A percentile compares a stretch with the other conserved stretches of the same genome.
These are phyloP conservation scores for Ceratobasidium sp. DNA, from an alignment of 1,284 basidiomycete genomes.

Conservation along the genomic window DNA sequence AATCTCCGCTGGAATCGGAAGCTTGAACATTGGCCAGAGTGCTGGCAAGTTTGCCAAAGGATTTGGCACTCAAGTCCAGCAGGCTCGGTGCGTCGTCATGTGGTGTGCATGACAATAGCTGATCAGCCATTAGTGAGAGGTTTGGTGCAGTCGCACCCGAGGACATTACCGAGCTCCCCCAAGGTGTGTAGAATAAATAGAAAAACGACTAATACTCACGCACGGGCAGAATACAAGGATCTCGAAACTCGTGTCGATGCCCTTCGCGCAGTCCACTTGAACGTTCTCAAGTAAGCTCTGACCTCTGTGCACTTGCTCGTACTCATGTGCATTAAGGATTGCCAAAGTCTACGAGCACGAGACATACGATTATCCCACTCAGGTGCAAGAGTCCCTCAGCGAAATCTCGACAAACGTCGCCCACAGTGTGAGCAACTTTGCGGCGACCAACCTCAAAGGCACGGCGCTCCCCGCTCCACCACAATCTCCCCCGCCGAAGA, in stretches of 20 bases:
- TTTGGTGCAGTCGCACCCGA: constrained; percentile 88
- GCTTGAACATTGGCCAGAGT: constrained; percentile 70
- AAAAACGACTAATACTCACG: constrained; percentile 37
- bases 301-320: background rate
- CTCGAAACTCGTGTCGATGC: constrained; percentile 95
- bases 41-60: constrained; percentile 79
- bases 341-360: constrained; percentile 86
- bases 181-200: constrained; percentile 57
- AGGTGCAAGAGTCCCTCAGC: constrained; percentile 62
- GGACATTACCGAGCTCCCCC: constrained; percentile 95
- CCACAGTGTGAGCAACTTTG: constrained; percentile 83
- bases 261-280: constrained; percentile 78
- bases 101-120: too few relatives aligned
- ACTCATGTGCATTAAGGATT: constrained; percentile 58
- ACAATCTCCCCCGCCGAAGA: constrained; percentile 54
- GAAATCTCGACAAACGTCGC: constrained; percentile 77
- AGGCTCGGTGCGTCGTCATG: constrained; percentile 60
- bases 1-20: constrained; percentile 62
- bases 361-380: constrained; percentile 81
- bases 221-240: constrained; percentile 86
- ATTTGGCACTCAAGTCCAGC: constrained; percentile 85
- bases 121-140: constrained; percentile 74
- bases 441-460: constrained; percentile 87
- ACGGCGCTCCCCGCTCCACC: constrained; percentile 81
- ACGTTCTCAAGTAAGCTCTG: constrained; percentile 74